These are phyloP conservation scores for Pachysandra terminalis DNA, from an alignment of 164 flowering plant species.

Conservation along the genomic window DNA sequence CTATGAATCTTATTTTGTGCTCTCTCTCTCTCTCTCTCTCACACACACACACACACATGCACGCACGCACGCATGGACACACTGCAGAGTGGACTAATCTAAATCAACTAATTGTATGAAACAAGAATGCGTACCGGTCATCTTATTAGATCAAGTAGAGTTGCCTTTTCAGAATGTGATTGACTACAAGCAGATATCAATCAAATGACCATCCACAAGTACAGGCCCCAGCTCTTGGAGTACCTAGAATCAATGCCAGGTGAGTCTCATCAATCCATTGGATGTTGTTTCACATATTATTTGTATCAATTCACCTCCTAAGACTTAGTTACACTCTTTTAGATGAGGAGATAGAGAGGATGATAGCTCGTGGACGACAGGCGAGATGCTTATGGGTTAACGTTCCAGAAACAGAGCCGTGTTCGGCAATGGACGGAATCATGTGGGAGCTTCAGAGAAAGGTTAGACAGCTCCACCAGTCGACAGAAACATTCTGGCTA, in stretches of 20 bases:
- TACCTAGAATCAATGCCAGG: slow-evolving; percentile 89
- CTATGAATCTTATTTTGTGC: slow-evolving; percentile 94
- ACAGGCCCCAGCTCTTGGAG: slow-evolving; percentile 70
- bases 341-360: slow-evolving; percentile 67
- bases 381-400: slow-evolving; percentile 83
- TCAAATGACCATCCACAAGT: slow-evolving; percentile 85
- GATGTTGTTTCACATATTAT: background rate
- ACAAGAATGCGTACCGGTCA: slow-evolving; percentile 95
- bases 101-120: slow-evolving; percentile 5
- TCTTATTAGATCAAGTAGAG: slow-evolving; percentile 87
- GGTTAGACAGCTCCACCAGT: slow-evolving; percentile 83
- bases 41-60: too few species aligned
- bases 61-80: too few species aligned
- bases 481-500: slow-evolving; percentile 93
- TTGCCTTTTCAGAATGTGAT: slow-evolving; percentile 87
- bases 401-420: slow-evolving; percentile 56
- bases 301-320: background rate
- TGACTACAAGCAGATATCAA: slow-evolving; percentile 78
- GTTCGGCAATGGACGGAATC: slow-evolving; percentile 77
- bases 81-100: too few species aligned
- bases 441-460: slow-evolving; percentile 94
- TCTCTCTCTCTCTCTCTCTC: slow-evolving; percentile 41
- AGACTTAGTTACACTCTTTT: slow-evolving; percentile 9
- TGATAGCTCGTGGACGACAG: slow-evolving; percentile 69
- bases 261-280: slow-evolving; percentile 13